These are phyloP conservation scores for Cladosporium sp. DNA, from an alignment of 2,329 filamentous ascomycete genomes.

Conservation along the genomic window DNA sequence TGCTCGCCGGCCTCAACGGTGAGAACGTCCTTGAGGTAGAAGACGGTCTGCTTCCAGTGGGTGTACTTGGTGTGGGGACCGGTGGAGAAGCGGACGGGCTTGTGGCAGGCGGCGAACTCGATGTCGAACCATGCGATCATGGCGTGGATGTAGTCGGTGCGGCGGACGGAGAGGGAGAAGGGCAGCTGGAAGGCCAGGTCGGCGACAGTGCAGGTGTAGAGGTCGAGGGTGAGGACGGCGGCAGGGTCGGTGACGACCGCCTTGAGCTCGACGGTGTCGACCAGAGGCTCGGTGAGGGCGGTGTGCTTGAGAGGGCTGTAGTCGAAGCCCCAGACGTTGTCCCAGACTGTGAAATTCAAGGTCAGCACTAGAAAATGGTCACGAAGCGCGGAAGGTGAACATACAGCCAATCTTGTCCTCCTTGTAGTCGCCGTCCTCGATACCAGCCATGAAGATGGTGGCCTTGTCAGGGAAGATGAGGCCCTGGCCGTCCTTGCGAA, in stretches of 20 bases:
- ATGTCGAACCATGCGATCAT: conserved; percentile 99
- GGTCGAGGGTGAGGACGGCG: conserved; percentile 76
- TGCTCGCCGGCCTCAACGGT: conserved; percentile 86
- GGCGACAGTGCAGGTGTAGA: conserved; percentile 75
- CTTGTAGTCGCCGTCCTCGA: conserved; percentile 99
- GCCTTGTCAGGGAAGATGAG: conserved; percentile 99
- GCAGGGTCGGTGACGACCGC: conserved; percentile 91
- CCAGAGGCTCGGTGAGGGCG: conserved; percentile 89
- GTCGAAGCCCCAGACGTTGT: conserved; percentile 98
- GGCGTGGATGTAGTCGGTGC: conserved; percentile 93
- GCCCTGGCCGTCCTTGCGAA: conserved; percentile 66
- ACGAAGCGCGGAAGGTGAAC: conserved; percentile 34
- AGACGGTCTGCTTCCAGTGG: conserved; percentile 99
- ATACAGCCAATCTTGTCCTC: conserved; percentile 99
- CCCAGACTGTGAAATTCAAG: conserved; percentile 69
- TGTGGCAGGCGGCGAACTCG: conserved; percentile 97
- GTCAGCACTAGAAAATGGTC: conserved; percentile 16
- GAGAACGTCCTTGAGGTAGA: conserved; percentile 90
- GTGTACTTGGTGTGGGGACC: conserved; percentile 99
- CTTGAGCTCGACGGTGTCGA: conserved; percentile 97
- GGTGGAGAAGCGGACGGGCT: conserved; percentile 93
- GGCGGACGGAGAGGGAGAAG: conserved; percentile 71
- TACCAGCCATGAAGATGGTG: conserved; percentile 92
- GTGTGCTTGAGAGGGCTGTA: conserved; percentile 92
- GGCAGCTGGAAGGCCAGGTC: conserved; percentile 81